Conservation (phyloP, 169 alveolate species). For the Babesia caballi region DNA sequence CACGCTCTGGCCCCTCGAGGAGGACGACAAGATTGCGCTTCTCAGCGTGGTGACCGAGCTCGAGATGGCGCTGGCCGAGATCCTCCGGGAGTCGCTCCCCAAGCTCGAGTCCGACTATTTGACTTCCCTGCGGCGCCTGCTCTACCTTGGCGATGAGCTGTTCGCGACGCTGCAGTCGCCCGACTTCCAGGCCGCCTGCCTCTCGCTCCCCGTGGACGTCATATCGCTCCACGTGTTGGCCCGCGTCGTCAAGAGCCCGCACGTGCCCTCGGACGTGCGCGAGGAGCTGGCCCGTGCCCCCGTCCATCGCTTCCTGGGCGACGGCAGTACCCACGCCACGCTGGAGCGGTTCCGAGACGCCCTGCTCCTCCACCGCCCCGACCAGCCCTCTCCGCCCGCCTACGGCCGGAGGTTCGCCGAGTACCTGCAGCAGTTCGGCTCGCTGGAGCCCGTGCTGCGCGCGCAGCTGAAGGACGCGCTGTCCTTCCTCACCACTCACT, state of each 20-base stretch:
- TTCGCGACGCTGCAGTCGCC: constrained; percentile 2
- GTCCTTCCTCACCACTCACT: constrained; percentile 2
- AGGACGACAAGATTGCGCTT: constrained; percentile 47
- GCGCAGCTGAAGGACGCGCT: background rate
- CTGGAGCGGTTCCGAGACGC: constrained; percentile 28
- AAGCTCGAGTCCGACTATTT: constrained; percentile 43
- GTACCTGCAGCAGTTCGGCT: background rate
- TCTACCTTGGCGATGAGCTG: constrained; percentile 44
- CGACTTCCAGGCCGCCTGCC: constrained; percentile 8
- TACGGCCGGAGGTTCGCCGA: constrained; percentile 1
- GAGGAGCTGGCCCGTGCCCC: background rate
- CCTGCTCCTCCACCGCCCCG: constrained; percentile 4
- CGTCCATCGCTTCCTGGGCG: constrained; percentile 1
- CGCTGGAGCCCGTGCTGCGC: background rate
- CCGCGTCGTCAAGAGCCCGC: constrained; percentile 4
- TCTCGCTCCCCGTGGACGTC: constrained; percentile 38
- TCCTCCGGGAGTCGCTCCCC: constrained; percentile 37
- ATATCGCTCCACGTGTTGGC: constrained; percentile 37
- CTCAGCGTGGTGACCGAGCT: constrained; percentile 46
- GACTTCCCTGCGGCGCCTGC: constrained; percentile 33
- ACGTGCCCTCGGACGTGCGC: background rate
- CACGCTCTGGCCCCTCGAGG: constrained; percentile 62
- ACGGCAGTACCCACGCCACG: constrained; percentile 18
- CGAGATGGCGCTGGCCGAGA: constrained; percentile 61
- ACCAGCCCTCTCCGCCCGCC: background rate